These are phyloP conservation scores for Gardenia jasminoides DNA, from an alignment of 257 asterid genomes.

Conservation along the genomic window DNA sequence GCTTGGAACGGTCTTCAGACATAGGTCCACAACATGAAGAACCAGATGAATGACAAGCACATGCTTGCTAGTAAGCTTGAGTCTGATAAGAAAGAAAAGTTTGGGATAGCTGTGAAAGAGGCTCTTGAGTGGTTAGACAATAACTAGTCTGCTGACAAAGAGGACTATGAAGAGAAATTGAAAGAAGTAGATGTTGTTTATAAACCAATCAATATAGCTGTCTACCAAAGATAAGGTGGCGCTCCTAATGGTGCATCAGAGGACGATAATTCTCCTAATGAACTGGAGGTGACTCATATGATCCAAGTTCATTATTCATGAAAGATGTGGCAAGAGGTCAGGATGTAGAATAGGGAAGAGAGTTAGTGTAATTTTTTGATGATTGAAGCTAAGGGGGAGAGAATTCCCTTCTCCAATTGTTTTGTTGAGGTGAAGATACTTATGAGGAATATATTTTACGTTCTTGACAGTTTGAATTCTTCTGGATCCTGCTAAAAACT, in stretches of 20 bases:
- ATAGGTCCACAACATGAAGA: slow-evolving; percentile 86
- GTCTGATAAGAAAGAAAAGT: slow-evolving; percentile 87
- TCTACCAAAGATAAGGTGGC: slow-evolving; percentile 91
- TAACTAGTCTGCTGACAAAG: slow-evolving; percentile 81
- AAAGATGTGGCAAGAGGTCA: background rate
- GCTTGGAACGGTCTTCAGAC: slow-evolving; percentile 86
- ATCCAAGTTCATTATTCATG: slow-evolving; percentile 12
- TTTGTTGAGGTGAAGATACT: slow-evolving; percentile 22
- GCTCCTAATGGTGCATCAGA: slow-evolving; percentile 56
- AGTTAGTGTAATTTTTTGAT: slow-evolving; percentile 13
- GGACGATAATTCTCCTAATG: slow-evolving; percentile 63
- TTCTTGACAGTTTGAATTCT: background rate
- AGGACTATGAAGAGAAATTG: slow-evolving; percentile 93
- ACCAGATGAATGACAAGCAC: slow-evolving; percentile 86
- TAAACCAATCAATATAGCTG: slow-evolving; percentile 83
- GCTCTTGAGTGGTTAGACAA: slow-evolving; percentile 95
- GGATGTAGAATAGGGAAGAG: slow-evolving; percentile 9
- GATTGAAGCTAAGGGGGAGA: slow-evolving; percentile 7
- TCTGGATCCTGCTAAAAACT: background rate
- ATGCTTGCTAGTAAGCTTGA: slow-evolving; percentile 88
- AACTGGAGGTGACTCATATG: slow-evolving; percentile 34
- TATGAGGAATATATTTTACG: slow-evolving; percentile 4
- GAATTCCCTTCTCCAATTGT: slow-evolving; percentile 10
- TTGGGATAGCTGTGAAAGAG: slow-evolving; percentile 84
- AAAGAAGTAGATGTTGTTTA: slow-evolving; percentile 93